phyloP scores from a whole-genome alignment of 2,329 filamentous ascomycete species.

The Venturia nashicola region DNA sequence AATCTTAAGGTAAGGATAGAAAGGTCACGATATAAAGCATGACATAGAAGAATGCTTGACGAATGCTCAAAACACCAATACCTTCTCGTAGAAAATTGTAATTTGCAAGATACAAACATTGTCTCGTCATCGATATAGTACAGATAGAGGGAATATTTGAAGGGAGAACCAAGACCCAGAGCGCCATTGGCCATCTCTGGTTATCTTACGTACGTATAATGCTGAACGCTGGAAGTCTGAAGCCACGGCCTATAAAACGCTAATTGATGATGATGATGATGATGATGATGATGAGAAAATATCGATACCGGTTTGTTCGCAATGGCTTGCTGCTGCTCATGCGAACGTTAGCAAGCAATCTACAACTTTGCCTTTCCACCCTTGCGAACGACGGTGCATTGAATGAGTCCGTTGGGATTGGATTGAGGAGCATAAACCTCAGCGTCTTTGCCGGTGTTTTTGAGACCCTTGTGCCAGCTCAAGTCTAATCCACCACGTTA shows the following conservation, averaged over 20 bases:
- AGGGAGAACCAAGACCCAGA: background rate
- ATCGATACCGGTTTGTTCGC: background rate
- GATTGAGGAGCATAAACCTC: slow-evolving; percentile 92
- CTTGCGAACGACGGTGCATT: slow-evolving; percentile 69
- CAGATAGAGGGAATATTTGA: background rate
- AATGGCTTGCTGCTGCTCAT: too few species aligned
- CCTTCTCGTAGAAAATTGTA: too few species aligned
- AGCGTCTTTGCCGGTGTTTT: slow-evolving; percentile 92
- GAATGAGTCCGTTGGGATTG: slow-evolving; percentile 88
- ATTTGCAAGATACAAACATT: too few species aligned
- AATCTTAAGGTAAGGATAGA: too few species aligned
- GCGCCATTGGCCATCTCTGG: slow-evolving; percentile 2
- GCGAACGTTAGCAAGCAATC: background rate
- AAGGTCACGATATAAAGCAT: too few species aligned
- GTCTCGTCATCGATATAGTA: background rate
- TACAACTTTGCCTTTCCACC: slow-evolving; percentile 31
- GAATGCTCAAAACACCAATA: too few species aligned
- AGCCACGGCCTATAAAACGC: background rate
- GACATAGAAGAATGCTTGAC: too few species aligned
- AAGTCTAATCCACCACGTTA: slow-evolving; percentile 47
- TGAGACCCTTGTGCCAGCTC: slow-evolving; percentile 88
- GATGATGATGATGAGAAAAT: background rate
- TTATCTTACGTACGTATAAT: background rate
- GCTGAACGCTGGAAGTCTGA: background rate
- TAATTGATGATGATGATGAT: too few species aligned